A percentile compares a stretch with the other conserved stretches of the same genome.
Conservation (phyloP, 2,329 filamentous ascomycete genomes). For the Penicillium concentricum region DNA sequence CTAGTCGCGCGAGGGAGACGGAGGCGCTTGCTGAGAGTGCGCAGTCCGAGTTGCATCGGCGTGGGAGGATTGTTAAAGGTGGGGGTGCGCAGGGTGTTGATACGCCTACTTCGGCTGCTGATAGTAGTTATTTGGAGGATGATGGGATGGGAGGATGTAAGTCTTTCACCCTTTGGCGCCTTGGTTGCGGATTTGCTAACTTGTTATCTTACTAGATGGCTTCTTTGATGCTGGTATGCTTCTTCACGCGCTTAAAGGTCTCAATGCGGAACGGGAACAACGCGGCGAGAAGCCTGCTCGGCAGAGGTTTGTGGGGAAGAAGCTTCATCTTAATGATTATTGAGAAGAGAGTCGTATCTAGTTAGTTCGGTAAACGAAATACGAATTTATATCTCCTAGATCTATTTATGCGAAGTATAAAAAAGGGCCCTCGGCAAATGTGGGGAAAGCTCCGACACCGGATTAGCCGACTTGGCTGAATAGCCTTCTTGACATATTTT, state of each 20-base stretch:
- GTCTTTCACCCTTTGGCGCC: slow-evolving; percentile 42
- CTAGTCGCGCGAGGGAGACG: slow-evolving; percentile 61
- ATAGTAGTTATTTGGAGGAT: slow-evolving; percentile 72
- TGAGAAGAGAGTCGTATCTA: slow-evolving; percentile 16
- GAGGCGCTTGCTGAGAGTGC: slow-evolving; percentile 48
- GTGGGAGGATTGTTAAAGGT: slow-evolving; percentile 67
- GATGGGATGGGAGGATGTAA: slow-evolving; percentile 92
- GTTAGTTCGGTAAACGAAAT: neutral
- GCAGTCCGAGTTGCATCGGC: slow-evolving; percentile 52
- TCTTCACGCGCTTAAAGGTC: slow-evolving; percentile 76
- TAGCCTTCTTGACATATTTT: slow-evolving; percentile 9
- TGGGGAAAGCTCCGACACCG: slow-evolving; percentile 20
- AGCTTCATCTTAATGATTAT: slow-evolving; percentile 49
- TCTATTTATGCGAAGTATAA: neutral
- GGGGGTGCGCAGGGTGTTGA: slow-evolving; percentile 55
- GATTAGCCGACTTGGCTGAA: slow-evolving; percentile 18
- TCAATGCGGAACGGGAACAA: slow-evolving; percentile 36
- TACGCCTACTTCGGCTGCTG: slow-evolving; percentile 64
- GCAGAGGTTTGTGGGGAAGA: slow-evolving; percentile 48
- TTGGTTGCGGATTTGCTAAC: slow-evolving; percentile 8
- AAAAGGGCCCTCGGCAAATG: slow-evolving; percentile 9
- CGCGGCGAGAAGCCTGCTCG: slow-evolving; percentile 36
- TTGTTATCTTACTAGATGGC: slow-evolving; percentile 62
- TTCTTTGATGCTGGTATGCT: slow-evolving; percentile 98
- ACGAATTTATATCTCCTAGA: neutral